Percentiles rank a stretch among this genome's conserved stretches.
Conservation (phyloP, 2,329 filamentous ascomycete genomes). For the Colletotrichum liaoningense region DNA sequence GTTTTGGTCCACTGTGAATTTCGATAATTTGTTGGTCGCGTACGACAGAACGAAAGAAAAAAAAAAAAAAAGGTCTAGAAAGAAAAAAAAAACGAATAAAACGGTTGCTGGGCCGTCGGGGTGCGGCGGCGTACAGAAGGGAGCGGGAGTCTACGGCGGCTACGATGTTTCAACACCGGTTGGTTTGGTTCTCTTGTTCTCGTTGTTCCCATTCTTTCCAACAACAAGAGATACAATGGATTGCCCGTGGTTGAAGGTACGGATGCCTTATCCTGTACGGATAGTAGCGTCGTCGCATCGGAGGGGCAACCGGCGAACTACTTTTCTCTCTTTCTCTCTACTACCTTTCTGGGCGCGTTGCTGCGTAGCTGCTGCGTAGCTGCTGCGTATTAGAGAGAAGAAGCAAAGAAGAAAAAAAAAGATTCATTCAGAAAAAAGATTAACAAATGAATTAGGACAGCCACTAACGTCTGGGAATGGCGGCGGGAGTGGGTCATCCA, state of each 20-base stretch:
- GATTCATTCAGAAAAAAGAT: slow-evolving; percentile 3
- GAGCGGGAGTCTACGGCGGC: background rate
- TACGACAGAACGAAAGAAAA: background rate
- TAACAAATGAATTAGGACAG: slow-evolving; percentile 21
- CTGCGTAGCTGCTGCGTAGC: background rate
- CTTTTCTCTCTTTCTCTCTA: background rate
- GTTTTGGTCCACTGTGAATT: slow-evolving; percentile 16
- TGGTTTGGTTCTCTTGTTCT: background rate
- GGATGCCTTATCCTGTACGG: background rate
- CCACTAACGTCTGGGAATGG: slow-evolving; percentile 32
- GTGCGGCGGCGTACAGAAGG: background rate
- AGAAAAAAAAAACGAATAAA: background rate
- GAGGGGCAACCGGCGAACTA: background rate
- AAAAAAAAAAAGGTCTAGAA: background rate
- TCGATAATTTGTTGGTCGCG: background rate
- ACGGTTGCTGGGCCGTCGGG: background rate
- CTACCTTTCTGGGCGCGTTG: background rate
- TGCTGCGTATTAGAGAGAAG: background rate
- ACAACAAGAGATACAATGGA: background rate
- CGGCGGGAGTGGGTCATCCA: slow-evolving; percentile 17
- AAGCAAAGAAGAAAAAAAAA: background rate
- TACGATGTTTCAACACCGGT: background rate
- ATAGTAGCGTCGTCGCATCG: background rate
- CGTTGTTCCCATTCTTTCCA: background rate
- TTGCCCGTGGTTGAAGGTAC: background rate